Evolutionary conservation across 345 rosid genomes (phyloP).

Genomic region (Salix koriyanagi): DNA sequence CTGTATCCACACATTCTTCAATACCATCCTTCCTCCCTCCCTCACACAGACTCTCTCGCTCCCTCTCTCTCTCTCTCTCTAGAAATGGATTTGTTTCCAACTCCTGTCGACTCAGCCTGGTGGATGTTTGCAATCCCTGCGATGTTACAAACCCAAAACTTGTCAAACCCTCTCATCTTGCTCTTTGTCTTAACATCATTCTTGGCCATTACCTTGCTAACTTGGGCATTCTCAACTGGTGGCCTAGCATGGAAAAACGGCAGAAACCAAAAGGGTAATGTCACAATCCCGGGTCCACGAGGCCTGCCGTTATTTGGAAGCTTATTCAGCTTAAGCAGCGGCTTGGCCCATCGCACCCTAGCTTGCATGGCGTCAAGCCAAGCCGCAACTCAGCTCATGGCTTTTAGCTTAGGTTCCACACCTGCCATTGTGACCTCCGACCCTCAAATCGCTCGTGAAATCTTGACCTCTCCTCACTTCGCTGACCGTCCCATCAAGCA

Average conservation of each 20-base stretch:
- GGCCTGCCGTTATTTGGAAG: slow-evolving; percentile 48
- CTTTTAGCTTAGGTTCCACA: slow-evolving; percentile 48
- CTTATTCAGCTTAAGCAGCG: slow-evolving; percentile 31
- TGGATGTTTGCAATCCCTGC: slow-evolving; percentile 32
- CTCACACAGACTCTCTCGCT: not conserved
- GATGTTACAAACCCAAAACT: slow-evolving; percentile 8
- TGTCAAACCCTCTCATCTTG: slow-evolving; percentile 7
- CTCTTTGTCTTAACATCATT: slow-evolving; percentile 18
- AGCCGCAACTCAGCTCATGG: slow-evolving; percentile 42
- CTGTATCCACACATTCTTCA: not conserved
- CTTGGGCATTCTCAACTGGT: slow-evolving; percentile 37
- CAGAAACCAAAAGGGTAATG: slow-evolving; percentile 31
- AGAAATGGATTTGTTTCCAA: not conserved
- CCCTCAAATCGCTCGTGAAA: slow-evolving; percentile 41
- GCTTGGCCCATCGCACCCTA: slow-evolving; percentile 45
- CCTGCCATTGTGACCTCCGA: slow-evolving; percentile 42
- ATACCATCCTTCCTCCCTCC: not conserved
- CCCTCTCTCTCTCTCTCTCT: not conserved
- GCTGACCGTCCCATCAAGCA: slow-evolving; percentile 44
- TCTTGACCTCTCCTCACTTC: slow-evolving; percentile 37
- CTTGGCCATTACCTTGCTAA: slow-evolving; percentile 1
- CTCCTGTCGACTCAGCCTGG: slow-evolving; percentile 24
- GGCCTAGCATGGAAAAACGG: slow-evolving; percentile 48
- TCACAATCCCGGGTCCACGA: slow-evolving; percentile 39
- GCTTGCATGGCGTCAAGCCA: slow-evolving; percentile 31